Evolutionary conservation across 805 yeast species (phyloP).

Genomic region (Starmerella tilneyi): DNA sequence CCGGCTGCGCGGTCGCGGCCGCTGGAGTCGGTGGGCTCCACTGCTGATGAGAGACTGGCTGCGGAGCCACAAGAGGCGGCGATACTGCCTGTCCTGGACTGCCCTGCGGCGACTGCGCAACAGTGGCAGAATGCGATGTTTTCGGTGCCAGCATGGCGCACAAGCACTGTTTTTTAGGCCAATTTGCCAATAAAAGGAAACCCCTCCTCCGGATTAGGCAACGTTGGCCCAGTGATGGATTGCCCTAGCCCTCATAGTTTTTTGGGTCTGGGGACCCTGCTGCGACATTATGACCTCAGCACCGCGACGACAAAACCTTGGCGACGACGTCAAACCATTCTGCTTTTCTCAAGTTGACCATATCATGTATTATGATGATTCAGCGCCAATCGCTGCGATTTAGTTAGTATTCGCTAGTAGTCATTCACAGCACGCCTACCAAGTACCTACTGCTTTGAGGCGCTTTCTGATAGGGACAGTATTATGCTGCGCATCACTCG

Average conservation of each 20-base stretch:
- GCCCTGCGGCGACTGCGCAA: background rate
- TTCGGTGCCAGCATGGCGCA: background rate
- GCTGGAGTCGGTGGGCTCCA: background rate
- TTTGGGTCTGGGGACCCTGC: background rate
- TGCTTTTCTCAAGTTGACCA: too few relatives aligned
- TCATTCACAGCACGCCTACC: background rate
- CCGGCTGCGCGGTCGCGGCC: background rate
- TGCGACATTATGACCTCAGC: background rate
- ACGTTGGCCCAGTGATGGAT: background rate
- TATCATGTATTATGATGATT: background rate
- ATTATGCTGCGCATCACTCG: slow-evolving; percentile 12
- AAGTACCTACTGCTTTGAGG: background rate
- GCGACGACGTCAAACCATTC: background rate
- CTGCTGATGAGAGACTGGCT: background rate
- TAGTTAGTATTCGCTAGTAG: background rate
- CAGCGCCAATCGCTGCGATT: background rate
- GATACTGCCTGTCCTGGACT: background rate
- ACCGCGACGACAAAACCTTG: background rate
- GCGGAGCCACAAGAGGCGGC: background rate
- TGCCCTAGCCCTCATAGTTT: background rate
- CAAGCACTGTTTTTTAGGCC: background rate
- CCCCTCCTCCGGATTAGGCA: slow-evolving; percentile 11
- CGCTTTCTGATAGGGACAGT: background rate
- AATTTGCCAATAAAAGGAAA: slow-evolving; percentile 8
- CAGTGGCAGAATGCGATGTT: background rate